Conservation (phyloP, 2,329 filamentous ascomycete genomes). For the Colletotrichum camelliae region DNA sequence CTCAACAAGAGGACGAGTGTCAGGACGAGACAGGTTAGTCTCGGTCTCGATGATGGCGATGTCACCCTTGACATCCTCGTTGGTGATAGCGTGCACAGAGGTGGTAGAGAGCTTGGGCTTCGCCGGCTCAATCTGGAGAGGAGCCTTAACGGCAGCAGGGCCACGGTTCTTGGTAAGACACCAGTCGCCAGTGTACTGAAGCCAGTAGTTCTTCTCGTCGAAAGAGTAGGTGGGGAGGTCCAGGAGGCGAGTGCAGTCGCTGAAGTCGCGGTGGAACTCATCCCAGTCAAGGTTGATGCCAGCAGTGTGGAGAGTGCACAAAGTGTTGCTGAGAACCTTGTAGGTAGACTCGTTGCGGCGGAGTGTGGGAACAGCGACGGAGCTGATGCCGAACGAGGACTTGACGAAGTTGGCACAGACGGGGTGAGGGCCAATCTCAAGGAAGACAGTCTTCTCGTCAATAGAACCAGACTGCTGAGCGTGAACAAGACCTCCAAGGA, state of each 20-base stretch:
- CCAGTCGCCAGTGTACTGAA: conserved; percentile 72
- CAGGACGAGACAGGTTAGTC: conserved; percentile 68
- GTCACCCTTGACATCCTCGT: conserved; percentile 66
- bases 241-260: conserved; percentile 51
- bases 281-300: conserved; percentile 73
- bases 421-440: conserved; percentile 74
- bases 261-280: conserved; percentile 66
- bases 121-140: conserved; percentile 38
- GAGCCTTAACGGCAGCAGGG: conserved; percentile 37
- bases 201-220: conserved; percentile 76
- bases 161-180: conserved; percentile 72
- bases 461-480: conserved; percentile 59
- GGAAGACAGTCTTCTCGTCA: conserved; percentile 68
- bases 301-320: conserved; percentile 62
- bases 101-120: conserved; percentile 67
- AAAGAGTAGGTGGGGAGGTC: conserved; percentile 73
- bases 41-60: conserved; percentile 66
- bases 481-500: conserved; percentile 61
- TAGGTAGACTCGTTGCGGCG: conserved; percentile 69
- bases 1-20: conserved; percentile 63
- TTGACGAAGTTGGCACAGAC: conserved; percentile 70
- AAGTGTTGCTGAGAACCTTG: conserved; percentile 64
- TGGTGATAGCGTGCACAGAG: conserved; percentile 68
- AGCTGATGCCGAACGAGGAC: conserved; percentile 58
- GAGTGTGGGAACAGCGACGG: conserved; percentile 62